These are phyloP conservation scores for Penicillium sp. DNA, from an alignment of 2,329 filamentous ascomycete genomes.

Conservation along the genomic window DNA sequence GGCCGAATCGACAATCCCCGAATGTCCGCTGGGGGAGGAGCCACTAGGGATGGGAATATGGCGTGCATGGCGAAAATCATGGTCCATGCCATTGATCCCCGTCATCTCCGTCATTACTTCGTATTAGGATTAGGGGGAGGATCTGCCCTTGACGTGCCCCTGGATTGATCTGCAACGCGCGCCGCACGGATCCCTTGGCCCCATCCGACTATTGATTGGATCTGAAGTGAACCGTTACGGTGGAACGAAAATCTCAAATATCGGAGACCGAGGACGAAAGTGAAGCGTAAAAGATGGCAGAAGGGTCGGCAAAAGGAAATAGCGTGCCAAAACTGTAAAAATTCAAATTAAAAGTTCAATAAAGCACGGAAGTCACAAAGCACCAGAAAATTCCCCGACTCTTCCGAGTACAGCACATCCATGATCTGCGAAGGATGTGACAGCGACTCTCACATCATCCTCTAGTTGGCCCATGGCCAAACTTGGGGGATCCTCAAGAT, in stretches of 20 bases:
- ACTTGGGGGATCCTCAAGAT: constrained; percentile 15
- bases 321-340: not conserved
- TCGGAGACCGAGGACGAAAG: constrained; percentile 3
- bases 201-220: constrained; percentile 28
- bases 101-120: constrained; percentile 14
- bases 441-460: constrained; percentile 5
- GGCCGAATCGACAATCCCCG: constrained; percentile 9
- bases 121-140: constrained; percentile 3
- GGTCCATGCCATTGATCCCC: constrained; percentile 10
- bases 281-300: not conserved
- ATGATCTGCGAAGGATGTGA: constrained; percentile 13
- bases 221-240: constrained; percentile 25
- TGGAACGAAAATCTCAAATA: constrained; percentile 25
- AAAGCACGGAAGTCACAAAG: not conserved
- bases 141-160: constrained; percentile 23
- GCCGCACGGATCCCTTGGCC: constrained; percentile 20
- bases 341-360: not conserved
- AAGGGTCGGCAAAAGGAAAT: not conserved
- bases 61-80: constrained; percentile 13
- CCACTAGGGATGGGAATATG: constrained; percentile 6
- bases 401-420: not conserved
- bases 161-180: constrained; percentile 23
- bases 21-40: not conserved
- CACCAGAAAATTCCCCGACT: constrained; percentile 16
- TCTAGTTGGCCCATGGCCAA: not conserved